Conservation (phyloP, 2,329 filamentous ascomycete species). For the Ophiosphaerella herpotricha region DNA sequence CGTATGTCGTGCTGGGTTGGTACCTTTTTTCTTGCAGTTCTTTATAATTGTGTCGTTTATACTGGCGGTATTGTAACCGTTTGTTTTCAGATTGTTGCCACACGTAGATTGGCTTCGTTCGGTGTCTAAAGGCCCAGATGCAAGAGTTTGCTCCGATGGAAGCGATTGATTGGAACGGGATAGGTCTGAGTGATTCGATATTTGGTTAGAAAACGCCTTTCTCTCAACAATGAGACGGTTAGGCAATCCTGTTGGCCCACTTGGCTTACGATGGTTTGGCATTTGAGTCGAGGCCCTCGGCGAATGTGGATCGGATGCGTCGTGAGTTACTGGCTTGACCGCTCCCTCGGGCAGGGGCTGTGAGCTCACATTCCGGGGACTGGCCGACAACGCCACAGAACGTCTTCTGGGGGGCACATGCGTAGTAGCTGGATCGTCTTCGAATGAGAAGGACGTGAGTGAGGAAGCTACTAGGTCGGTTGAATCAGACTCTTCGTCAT, state of each 20-base stretch:
- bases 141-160: conserved; percentile 18
- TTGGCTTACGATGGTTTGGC: conserved; percentile 19
- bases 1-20: conserved; percentile 52
- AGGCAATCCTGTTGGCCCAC: conserved; percentile 10
- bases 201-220: conserved; percentile 40
- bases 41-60: conserved; percentile 49
- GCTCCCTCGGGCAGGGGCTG: conserved; percentile 7
- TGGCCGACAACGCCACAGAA: conserved; percentile 7
- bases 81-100: conserved; percentile 46
- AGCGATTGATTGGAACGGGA: conserved; percentile 30
- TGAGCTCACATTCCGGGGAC: conserved; percentile 15
- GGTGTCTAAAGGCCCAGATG: conserved; percentile 3
- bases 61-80: conserved; percentile 45
- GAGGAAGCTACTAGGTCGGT: conserved; percentile 18
- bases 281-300: conserved; percentile 27
- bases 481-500: conserved; percentile 19
- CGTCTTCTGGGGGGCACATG: conserved; percentile 1
- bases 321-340: background rate
- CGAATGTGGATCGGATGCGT: conserved; percentile 14
- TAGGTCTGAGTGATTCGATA: conserved; percentile 35
- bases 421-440: conserved; percentile 10
- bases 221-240: conserved; percentile 36
- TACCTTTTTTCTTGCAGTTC: conserved; percentile 53
- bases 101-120: conserved; percentile 22
- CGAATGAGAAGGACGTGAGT: conserved; percentile 17